These are phyloP conservation scores for Staphylotrichum tortipilum DNA, from an alignment of 495 filamentous ascomycete genomes.

Conservation along the genomic window DNA sequence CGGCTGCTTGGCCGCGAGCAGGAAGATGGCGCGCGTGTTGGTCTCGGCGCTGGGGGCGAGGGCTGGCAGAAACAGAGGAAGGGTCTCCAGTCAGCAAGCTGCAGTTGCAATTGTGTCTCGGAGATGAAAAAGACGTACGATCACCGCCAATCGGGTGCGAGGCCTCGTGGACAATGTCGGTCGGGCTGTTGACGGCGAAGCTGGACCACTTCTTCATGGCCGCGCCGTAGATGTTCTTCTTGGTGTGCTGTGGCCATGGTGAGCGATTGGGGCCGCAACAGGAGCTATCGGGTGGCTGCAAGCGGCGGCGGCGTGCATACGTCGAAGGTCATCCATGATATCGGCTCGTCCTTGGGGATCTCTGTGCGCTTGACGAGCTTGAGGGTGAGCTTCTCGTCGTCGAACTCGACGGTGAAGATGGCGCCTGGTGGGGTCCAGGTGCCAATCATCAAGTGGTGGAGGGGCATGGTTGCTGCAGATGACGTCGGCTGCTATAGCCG, in stretches of 20 bases:
- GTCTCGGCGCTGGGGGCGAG: constrained; percentile 57
- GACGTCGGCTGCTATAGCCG: constrained; percentile 12
- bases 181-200: constrained; percentile 66
- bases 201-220: constrained; percentile 87
- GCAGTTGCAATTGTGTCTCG: not conserved
- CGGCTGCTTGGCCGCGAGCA: constrained; percentile 64
- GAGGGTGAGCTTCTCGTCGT: constrained; percentile 64
- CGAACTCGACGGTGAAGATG: constrained; percentile 77
- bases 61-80: constrained; percentile 34
- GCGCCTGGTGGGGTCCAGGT: constrained; percentile 79
- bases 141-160: constrained; percentile 59
- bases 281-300: no score
- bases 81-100: not conserved
- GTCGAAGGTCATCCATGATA: constrained; percentile 86
- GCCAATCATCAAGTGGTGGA: constrained; percentile 76
- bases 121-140: constrained; percentile 28
- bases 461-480: constrained; percentile 43
- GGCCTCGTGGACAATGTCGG: constrained; percentile 64
- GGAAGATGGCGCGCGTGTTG: constrained; percentile 79
- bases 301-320: constrained; percentile 43
- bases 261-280: no score
- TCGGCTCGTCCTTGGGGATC: constrained; percentile 72
- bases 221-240: constrained; percentile 76
- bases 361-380: constrained; percentile 67
- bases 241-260: constrained; percentile 49